These are phyloP conservation scores for Fusarium albosuccineum DNA, from an alignment of 2,329 filamentous ascomycete genomes.

Conservation along the genomic window DNA sequence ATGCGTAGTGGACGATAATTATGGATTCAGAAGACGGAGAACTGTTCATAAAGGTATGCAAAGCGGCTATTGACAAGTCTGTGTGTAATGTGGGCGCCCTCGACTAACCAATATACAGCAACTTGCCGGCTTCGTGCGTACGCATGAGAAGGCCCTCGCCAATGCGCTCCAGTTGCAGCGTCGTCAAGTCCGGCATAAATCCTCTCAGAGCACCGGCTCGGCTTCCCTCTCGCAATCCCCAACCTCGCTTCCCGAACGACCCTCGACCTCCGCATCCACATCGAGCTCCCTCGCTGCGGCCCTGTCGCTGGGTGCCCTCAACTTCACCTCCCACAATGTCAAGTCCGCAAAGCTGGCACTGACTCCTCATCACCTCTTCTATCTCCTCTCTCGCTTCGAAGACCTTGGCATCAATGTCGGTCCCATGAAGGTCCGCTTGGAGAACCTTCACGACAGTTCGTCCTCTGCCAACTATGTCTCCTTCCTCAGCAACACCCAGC, in stretches of 20 bases:
- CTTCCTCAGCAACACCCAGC: slow-evolving; percentile 84
- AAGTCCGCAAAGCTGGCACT: slow-evolving; percentile 93
- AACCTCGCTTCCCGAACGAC: slow-evolving; percentile 68
- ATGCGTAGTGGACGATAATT: slow-evolving; percentile 58
- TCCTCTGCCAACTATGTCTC: slow-evolving; percentile 95
- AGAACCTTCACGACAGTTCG: slow-evolving; percentile 91
- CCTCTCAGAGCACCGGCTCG: slow-evolving; percentile 74
- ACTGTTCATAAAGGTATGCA: slow-evolving; percentile 84
- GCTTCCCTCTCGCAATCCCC: slow-evolving; percentile 68
- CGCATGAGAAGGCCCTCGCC: slow-evolving; percentile 95
- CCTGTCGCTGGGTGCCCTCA: slow-evolving; percentile 86
- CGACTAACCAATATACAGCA: slow-evolving; percentile 71
- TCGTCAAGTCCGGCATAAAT: slow-evolving; percentile 78
- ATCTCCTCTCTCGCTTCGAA: slow-evolving; percentile 94
- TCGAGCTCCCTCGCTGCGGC: slow-evolving; percentile 84
- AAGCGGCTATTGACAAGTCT: neutral
- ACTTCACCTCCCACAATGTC: slow-evolving; percentile 84
- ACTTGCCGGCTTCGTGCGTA: slow-evolving; percentile 94
- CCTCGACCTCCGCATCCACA: slow-evolving; percentile 76
- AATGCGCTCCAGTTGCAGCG: slow-evolving; percentile 89
- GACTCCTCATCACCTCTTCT: slow-evolving; percentile 97
- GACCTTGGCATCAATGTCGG: slow-evolving; percentile 91
- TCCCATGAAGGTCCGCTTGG: slow-evolving; percentile 94
- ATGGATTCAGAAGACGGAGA: slow-evolving; percentile 94
- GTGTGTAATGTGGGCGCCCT: slow-evolving; percentile 11